Evolutionary conservation across 1,139 yeast genomes (phyloP), one percentile per base, ranked within the genome.

Genomic region (Schwanniomyces etchellsii): DNA sequence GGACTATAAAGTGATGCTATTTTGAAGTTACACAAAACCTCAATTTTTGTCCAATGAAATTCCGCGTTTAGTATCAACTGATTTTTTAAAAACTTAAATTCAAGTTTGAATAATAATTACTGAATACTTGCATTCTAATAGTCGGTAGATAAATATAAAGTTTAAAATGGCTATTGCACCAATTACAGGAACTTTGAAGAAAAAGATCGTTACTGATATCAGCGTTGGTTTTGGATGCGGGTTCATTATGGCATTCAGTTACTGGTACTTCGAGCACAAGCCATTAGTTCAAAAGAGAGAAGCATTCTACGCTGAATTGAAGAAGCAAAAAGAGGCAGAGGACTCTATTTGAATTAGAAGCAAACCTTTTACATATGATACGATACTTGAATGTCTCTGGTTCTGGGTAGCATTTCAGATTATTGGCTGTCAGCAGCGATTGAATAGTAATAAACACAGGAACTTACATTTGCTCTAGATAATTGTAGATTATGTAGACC

Each of bases 151-250:
- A 12, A 25, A 6, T 26, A 6, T 7, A 26, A 14, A 14, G 12
- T 16, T 24, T 40, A 70, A 47, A 50, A 81, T 83, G 85, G 84
- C 94, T 54, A 75, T 88, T 55, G 86, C 95, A 55, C 95, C 96
- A 51, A 86, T 89, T 53, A 75, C 81, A 36, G 96, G 96, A 47
- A 68, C 83, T 45, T 74, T 89, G 44, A 84, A 76, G 68, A 85
- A 79, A 71, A 81, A 79, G 64, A 78, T 85, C 61, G 72, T 82
- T 56, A 74, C 83, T 46, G 96, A 91, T 55, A 76, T 89, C 60
- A 44, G 77, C 49, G 63, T 80, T 46, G 95, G 94, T 42, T 63
- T 66, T 40, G 71, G 53, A 34, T 50, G 57, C 43, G 74, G 74
- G 13, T 60, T 63, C 33, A 48, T 47, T 14, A 44, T 57, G 35